Base-by-base conservation (phyloP, 1,284 basidiomycete species). In the Heliocybe sulcata region DNA sequence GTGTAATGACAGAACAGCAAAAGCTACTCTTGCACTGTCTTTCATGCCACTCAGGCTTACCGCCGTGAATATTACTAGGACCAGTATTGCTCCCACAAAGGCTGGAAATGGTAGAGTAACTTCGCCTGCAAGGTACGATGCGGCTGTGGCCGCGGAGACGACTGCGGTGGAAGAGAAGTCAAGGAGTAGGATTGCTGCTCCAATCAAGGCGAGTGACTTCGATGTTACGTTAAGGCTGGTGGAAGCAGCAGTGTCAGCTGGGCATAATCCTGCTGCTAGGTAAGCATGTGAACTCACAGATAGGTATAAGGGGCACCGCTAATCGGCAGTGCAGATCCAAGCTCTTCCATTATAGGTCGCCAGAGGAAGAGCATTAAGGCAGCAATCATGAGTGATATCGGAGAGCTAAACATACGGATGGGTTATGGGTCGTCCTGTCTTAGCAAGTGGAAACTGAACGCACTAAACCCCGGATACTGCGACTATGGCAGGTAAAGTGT, bases 251-350 rank as follows among this genome's bases (percentile, higher is more conserved):
- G 25, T 52, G 12, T n/a, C 23, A 20, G 27, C 14, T 16, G 16
- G 25, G 29, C 12, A 8, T 42, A 9, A 23, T 12, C 11, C 8
- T 16, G 51, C 19, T 23, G 49, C 19, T n/a, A n/a, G n/a, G 29
- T 31, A 35, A 3, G 11, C 14, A 26, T 19, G 19, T 23, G 23
- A 45, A 67, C 76, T 59, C 58, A 82, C 75, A 85, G 67, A 63
- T 84, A 87, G 0, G 79, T 77, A 60, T 87, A 88, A 9, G 82
- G 85, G n/a, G 82, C 83, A 1, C 87, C 87, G 54, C 75, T 80
- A 25, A 85, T 75, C 2, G 82, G 83, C 3, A 88, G 68, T 2
- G 86, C 83, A 9, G 81, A 80, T 0, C 76, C 83, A 8, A 89
- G 67, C 62, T 89, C 87, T 59, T 80, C 73, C 78, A 89, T 81